A percentile compares a stretch with the other conserved stretches of the same genome.
Evolutionary conservation across 1,139 yeast genomes (phyloP).

Genomic region (Geotrichum candidum): DNA sequence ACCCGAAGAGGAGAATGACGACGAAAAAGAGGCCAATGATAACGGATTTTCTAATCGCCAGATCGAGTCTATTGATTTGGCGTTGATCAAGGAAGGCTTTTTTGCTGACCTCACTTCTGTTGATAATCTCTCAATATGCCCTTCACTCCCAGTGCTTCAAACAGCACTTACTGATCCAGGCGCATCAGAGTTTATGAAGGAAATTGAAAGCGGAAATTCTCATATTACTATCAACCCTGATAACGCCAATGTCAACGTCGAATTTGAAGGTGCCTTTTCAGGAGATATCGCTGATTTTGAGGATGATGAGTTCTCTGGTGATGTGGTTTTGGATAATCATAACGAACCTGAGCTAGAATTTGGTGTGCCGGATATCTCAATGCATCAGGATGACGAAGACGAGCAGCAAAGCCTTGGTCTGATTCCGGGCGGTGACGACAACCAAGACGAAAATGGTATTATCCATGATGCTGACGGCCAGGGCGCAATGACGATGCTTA

Average conservation of each 20-base stretch:
- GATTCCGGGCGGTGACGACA: neutral
- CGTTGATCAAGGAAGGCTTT: slow-evolving; percentile 18
- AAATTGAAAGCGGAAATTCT: slow-evolving; percentile 17
- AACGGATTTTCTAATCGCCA: slow-evolving; percentile 14
- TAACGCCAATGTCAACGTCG: slow-evolving; percentile 13
- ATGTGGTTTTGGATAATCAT: slow-evolving; percentile 17
- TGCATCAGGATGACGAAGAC: slow-evolving; percentile 17
- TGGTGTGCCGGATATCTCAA: slow-evolving; percentile 19
- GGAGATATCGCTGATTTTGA: slow-evolving; percentile 23
- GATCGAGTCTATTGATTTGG: slow-evolving; percentile 17
- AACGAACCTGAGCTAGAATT: slow-evolving; percentile 21
- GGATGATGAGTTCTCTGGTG: slow-evolving; percentile 26
- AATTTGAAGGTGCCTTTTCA: slow-evolving; percentile 12
- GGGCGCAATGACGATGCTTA: neutral
- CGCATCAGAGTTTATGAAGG: slow-evolving; percentile 22
- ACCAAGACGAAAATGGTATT: slow-evolving; percentile 3
- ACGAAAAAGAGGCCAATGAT: neutral
- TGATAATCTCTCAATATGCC: slow-evolving; percentile 48
- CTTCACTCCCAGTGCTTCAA: slow-evolving; percentile 54
- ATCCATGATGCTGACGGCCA: neutral
- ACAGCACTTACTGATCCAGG: slow-evolving; percentile 50
- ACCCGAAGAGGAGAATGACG: slow-evolving; percentile 22
- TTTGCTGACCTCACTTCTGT: slow-evolving; percentile 30
- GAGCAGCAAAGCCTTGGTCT: slow-evolving; percentile 13
- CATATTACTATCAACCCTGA: slow-evolving; percentile 3